Percentiles rank a stretch among this genome's conserved stretches.
Conservation (phyloP, 2,329 filamentous ascomycete species). For the Curvularia verruculosa region DNA sequence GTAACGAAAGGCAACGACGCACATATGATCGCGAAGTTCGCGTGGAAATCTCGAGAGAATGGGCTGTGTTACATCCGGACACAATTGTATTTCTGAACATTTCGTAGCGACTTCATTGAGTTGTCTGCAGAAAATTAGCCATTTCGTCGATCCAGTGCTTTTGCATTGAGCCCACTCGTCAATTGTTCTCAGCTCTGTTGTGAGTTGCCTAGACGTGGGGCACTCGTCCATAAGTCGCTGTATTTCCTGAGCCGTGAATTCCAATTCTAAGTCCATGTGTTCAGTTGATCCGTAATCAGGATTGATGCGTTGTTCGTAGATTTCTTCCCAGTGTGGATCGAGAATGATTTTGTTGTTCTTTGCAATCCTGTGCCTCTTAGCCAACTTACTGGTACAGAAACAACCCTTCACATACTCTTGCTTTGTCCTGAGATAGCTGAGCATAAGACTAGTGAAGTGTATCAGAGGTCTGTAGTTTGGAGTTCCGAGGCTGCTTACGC, state of each 20-base stretch:
- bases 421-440: neutral
- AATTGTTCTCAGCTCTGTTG: neutral
- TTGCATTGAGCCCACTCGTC: neutral
- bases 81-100: constrained; percentile 3
- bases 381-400: no score
- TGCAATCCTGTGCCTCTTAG: neutral
- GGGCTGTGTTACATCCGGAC: constrained; percentile 1
- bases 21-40: constrained; percentile 16
- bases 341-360: neutral
- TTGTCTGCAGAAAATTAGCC: neutral
- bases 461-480: neutral
- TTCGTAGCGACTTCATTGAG: neutral
- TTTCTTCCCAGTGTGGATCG: neutral
- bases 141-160: neutral
- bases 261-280: neutral
- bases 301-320: neutral
- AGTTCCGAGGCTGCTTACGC: neutral
- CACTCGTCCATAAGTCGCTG: neutral
- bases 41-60: constrained; percentile 7
- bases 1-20: neutral
- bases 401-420: neutral
- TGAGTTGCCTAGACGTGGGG: neutral
- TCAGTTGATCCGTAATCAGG: no score
- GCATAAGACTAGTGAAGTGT: neutral
- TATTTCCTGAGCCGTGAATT: neutral